Conservation (phyloP, 306 rosid genomes). For the Dicorynia guianensis region DNA sequence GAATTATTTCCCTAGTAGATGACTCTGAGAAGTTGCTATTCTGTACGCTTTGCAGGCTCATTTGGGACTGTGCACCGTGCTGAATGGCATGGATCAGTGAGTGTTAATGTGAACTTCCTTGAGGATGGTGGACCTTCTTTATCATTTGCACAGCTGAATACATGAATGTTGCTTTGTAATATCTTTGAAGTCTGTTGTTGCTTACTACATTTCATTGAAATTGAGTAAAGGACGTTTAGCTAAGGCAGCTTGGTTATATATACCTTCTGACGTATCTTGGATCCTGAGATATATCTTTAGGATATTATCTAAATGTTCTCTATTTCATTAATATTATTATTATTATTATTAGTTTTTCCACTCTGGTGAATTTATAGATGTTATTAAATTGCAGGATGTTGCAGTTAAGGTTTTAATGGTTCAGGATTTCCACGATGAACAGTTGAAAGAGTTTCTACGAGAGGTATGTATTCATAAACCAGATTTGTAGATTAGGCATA, state of each 20-base stretch:
- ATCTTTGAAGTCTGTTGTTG: neutral
- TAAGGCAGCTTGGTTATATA: conserved; percentile 22
- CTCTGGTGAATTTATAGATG: neutral
- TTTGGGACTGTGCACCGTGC: conserved; percentile 98
- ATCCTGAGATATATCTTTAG: neutral
- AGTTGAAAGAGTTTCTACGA: conserved; percentile 85
- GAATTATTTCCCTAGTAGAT: conserved; percentile 11
- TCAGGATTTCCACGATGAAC: conserved; percentile 90
- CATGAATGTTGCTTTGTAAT: conserved; percentile 11
- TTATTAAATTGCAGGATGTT: conserved; percentile 74
- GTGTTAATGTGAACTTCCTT: conserved; percentile 37
- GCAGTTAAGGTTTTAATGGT: conserved; percentile 90
- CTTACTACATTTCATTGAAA: conserved; percentile 18
- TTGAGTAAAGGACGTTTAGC: conserved; percentile 28
- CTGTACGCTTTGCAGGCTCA: conserved; percentile 66
- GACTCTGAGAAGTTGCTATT: conserved; percentile 28
- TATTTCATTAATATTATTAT: neutral
- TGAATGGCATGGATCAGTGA: conserved; percentile 99
- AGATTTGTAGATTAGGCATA: neutral
- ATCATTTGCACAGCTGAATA: conserved; percentile 12
- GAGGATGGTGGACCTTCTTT: neutral
- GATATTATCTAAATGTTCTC: neutral
- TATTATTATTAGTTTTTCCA: neutral
- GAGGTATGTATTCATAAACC: conserved; percentile 60
- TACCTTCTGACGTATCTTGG: conserved; percentile 11